Conservation (phyloP, 768 basidiomycete species). For the Leccinum fibrillosum region DNA sequence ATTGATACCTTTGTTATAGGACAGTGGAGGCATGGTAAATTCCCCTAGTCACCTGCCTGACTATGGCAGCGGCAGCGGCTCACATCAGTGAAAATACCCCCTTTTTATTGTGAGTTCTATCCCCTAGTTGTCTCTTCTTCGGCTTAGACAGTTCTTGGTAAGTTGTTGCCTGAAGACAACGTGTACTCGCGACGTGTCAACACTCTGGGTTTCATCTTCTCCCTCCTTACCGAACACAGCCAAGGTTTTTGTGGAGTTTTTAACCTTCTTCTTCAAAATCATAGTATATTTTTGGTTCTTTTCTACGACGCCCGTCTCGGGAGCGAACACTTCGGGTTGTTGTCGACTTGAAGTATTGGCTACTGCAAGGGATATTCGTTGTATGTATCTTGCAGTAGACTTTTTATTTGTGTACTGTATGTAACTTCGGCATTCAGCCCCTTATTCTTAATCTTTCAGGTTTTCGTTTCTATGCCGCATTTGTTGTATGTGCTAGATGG, state of each 20-base stretch:
- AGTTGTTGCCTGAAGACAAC: background rate
- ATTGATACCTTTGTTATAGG: background rate
- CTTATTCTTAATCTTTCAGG: background rate
- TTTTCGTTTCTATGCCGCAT: background rate
- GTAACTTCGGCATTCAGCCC: too few relatives aligned
- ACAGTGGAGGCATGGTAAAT: background rate
- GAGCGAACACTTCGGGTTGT: background rate
- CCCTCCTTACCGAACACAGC: background rate
- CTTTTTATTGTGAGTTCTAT: background rate
- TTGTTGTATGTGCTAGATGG: background rate
- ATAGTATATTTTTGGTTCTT: background rate
- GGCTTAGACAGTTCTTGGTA: background rate
- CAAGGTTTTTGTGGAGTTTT: background rate
- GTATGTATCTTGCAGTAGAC: background rate
- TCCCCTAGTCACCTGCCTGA: too few relatives aligned
- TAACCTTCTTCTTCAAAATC: background rate
- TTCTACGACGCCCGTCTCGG: background rate
- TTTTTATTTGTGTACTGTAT: background rate
- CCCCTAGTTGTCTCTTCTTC: background rate
- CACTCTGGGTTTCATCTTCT: background rate
- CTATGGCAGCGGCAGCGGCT: background rate
- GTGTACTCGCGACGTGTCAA: background rate
- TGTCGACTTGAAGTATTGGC: background rate
- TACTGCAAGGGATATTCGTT: background rate
- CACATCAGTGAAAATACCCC: background rate